Evolutionary conservation across 495 filamentous ascomycete genomes (phyloP), one percentile per base, ranked within the genome.

Genomic region (Lophiotrema nucula): DNA sequence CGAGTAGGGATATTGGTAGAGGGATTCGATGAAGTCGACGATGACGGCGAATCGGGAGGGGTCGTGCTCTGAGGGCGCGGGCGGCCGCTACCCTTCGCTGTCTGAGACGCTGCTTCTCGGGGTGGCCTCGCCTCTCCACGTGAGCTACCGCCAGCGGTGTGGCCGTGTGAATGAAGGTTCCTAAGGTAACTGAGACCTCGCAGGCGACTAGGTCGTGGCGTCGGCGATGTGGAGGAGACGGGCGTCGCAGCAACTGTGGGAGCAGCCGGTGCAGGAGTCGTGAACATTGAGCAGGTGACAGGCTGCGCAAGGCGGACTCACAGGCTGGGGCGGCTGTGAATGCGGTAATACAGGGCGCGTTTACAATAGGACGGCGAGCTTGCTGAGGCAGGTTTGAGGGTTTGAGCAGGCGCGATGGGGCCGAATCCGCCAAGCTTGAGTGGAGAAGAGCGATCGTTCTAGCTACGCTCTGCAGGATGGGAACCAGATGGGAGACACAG

Each of bases 131-230:
- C 21, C 39, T 27, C 47, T 2, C 27, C 23, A 35, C 60, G 43
- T 27, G 54, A 33, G 22, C 21, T 13, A 25, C 44, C 41, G 21
- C 47, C 41, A 28, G 33, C 27, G 16, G 44, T 27, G 43, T 84
- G 74, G 63, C 76, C 83, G 62, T 85, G 82, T 2, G 85, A 86
- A 73, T 88, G n/a, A n/a, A n/a, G 87, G 71, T 76, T 84, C 56
- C 87, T 81, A 49, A 95, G 77, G 73, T 89, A 87, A 59, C 80
- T 87, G 52, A 95, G 75, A 23, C 87, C 85, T 24, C 88, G 79
- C 59, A 91, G 77, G 31, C 88, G 77, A 54, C 82, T 81, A 21
- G 80, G 74, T 59, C 86, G 78, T 25, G 79, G 75, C 27, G 78
- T 76, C 11, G 75, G 61, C 24, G 77, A 69, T 50, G 75, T 70